Evolutionary conservation across 257 asterid genomes (phyloP), one percentile per base, ranked within the genome.

Genomic region (Nicotiana paniculata): DNA sequence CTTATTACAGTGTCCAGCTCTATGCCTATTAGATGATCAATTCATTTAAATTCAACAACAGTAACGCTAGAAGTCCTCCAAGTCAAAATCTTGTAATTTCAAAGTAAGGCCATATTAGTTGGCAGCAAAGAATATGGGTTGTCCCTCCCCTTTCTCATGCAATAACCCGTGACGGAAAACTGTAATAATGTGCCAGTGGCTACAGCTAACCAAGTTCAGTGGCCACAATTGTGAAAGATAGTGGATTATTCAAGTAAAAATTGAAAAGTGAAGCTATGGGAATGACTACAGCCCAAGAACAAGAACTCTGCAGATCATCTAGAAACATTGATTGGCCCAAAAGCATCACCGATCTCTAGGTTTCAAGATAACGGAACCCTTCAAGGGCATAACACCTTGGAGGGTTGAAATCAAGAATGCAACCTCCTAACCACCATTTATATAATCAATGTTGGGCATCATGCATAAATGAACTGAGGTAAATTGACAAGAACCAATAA

Each of bases 71-170:
- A 46, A 74, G 62, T 48, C 79, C 79, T 74, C 57, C 79, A 74
- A 13, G 79, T 46, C 26, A 17, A 46, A 74, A 46, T 24, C 24
- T 48, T 74, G 62, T 15, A 74, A 26, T 13, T 24, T 10, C 43
- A 46, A 74, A 24, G 62, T 74, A 24, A 46, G 79, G 62, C 61
- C n/a, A 24, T 46, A 46, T 72, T 59, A 72, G 79, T 72, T 72
- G 16, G 79, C 24, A 74, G 62, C 15, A 48, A 48, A 74, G 79
- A 12, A 72, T 51, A 72, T 5, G 24, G 48, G 61, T 72, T 72
- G 37, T 72, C 79, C 77, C 78, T 70, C 58, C 78, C 59, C 59
- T 70, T 69, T 43, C 59, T 70, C 78, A 70, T 43, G 78, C 39
- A 72, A 46, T 72, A 43, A 70, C 33, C 32, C 59, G 26, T 48